A percentile compares a stretch with the other conserved stretches of the same genome.
phyloP scores from a whole-genome alignment of 257 asterid genomes.

The Sherardia arvensis region DNA sequence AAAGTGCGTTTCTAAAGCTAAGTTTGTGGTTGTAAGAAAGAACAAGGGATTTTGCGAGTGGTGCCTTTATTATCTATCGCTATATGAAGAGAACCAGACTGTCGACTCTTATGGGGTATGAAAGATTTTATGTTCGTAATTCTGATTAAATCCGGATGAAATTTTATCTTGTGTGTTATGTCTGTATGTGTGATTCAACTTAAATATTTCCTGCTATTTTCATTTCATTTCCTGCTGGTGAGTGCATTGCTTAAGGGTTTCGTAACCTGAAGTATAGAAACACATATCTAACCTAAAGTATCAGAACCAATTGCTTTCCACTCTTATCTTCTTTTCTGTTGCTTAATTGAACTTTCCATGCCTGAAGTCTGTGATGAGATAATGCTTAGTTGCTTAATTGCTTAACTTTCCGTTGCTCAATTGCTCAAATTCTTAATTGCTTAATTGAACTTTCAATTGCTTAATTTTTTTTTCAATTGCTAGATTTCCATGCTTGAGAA shows the following conservation, averaged over 20 bases:
- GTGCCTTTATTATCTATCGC: constrained; percentile 54
- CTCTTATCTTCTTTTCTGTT: not conserved
- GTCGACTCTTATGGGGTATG: constrained; percentile 84
- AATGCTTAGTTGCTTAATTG: too few species aligned
- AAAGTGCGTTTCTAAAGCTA: constrained; percentile 29
- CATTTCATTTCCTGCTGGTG: too few species aligned
- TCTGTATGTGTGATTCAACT: not conserved
- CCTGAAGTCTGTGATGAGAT: not conserved
- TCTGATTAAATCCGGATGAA: not conserved
- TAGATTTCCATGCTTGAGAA: not conserved
- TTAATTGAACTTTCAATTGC: too few species aligned
- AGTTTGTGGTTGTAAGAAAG: constrained; percentile 41
- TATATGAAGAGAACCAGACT: constrained; percentile 49
- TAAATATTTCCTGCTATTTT: too few species aligned
- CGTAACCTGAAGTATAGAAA: too few species aligned
- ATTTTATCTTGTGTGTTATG: not conserved
- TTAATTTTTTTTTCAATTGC: too few species aligned
- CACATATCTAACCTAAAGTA: too few species aligned
- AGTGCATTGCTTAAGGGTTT: too few species aligned
- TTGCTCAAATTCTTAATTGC: too few species aligned
- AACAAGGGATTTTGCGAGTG: constrained; percentile 52
- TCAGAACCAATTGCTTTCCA: not conserved
- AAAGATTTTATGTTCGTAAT: not conserved
- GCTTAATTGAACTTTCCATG: not conserved
- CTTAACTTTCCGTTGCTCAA: too few species aligned